A percentile compares a stretch with the other conserved stretches of the same genome.
Conservation (phyloP, 805 yeast genomes). For the Kodamaea hsintzibuensis region DNA sequence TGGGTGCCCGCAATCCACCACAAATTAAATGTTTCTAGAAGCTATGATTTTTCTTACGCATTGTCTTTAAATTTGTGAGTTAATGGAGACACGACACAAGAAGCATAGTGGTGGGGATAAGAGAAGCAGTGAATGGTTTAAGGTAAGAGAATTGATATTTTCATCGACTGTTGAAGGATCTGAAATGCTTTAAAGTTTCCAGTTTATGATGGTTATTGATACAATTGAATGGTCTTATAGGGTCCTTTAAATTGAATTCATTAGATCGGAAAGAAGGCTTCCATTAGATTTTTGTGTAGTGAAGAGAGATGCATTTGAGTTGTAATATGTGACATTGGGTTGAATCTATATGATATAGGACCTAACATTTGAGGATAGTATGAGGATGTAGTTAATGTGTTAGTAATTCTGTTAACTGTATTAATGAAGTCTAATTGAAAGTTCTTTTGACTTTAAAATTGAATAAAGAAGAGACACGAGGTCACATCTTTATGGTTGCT, state of each 20-base stretch:
- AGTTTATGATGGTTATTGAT: not conserved
- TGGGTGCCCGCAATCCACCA: not conserved
- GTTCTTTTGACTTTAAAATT: too few relatives aligned
- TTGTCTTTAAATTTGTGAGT: not conserved
- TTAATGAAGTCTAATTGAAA: too few relatives aligned
- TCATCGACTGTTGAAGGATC: too few relatives aligned
- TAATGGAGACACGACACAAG: not conserved
- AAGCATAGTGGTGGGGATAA: not conserved
- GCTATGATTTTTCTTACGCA: not conserved
- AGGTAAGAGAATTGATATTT: not conserved
- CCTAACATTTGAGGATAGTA: too few relatives aligned
- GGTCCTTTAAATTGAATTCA: not conserved
- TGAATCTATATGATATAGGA: too few relatives aligned
- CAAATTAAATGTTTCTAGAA: not conserved
- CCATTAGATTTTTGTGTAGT: not conserved
- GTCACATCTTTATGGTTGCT: too few relatives aligned
- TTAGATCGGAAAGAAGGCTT: constrained; percentile 1
- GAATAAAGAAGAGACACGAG: too few relatives aligned
- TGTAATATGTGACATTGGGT: not conserved
- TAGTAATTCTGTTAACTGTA: too few relatives aligned
- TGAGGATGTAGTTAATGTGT: too few relatives aligned
- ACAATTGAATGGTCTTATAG: not conserved
- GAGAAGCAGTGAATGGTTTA: not conserved
- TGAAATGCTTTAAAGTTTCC: not conserved
- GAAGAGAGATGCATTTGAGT: not conserved